Base-by-base conservation (phyloP, 176 grass and related monocot genomes). In the Carex kokanica region DNA sequence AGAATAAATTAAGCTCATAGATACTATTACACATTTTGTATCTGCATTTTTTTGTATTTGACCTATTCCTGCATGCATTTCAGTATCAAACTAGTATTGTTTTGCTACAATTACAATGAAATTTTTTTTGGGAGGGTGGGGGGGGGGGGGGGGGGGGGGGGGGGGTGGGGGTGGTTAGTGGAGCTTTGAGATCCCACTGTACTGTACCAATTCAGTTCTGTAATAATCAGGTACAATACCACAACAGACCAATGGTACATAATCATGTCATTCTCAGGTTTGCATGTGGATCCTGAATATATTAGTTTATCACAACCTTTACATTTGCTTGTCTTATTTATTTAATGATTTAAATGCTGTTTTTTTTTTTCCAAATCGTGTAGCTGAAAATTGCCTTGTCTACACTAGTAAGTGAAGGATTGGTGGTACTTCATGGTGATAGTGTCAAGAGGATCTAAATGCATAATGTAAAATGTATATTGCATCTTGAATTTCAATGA, bases 391-490 rank as follows among this genome's bases (percentile, higher is more conserved):
- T 64, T 85, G 93, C 97, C 45, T 87, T 99, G 71, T 79, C 88
- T 18, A 89, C 97, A 9, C 73, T 99, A 25, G 86, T 78, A 84
- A 94, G 71, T 4, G 93, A 99, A 85, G 93, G 93, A 32, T 73
- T 88, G 0, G 91, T 93, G 11, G 17, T 90, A 75, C 78, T 99
- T 81, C 93, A 96, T 23, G 97, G 97, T 85, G 97, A 96, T 45
- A 88, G 9, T 56, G 86, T 99, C 43, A 93, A 90, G 86, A 99
- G 97, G 80, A 84, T 90, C 60, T 99, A 87, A 99, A 7, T 63
- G 25, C 24, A 31, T 41, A 8, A 13, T 78, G 13, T 20, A 14
- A 14, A 59, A 57, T 78, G 49, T 56, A 71, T 43, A 71, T 71
- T n/a, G 67, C 73, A 60, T 20, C 18, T 14, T 9, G 1, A 63